phyloP scores from a whole-genome alignment of 164 flowering plant genomes.

The Hamamelis virginiana region DNA sequence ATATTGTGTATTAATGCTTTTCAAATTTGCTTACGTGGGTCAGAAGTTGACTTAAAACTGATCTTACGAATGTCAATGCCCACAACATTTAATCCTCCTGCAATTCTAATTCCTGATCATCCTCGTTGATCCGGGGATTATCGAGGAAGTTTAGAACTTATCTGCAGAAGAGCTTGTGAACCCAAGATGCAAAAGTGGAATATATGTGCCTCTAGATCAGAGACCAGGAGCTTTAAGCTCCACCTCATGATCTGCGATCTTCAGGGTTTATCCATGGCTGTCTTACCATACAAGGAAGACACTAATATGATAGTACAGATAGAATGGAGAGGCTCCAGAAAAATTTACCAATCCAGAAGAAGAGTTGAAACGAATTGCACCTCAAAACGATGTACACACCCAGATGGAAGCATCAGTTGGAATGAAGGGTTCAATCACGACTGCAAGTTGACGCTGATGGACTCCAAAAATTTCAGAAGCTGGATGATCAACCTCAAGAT shows the following conservation, averaged over 20 bases:
- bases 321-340: conserved; percentile 20
- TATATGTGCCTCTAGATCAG: not conserved
- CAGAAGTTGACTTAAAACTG: not conserved
- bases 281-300: not conserved
- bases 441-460: conserved; percentile 21
- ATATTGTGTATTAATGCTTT: not conserved
- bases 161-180: too few species aligned
- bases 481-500: conserved; percentile 24
- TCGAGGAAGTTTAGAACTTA: too few species aligned
- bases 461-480: conserved; percentile 16
- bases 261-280: conserved; percentile 10
- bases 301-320: conserved; percentile 15
- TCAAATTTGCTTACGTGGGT: not conserved
- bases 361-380: conserved; percentile 13
- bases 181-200: too few species aligned
- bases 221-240: conserved; percentile 22
- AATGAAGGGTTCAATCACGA: conserved; percentile 25
- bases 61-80: not conserved
- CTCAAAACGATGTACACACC: conserved; percentile 9
- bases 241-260: conserved; percentile 16
- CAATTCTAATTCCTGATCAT: not conserved
- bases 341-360: not conserved
- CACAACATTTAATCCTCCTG: not conserved
- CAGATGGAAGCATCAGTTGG: conserved; percentile 26
- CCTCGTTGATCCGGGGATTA: not conserved